Conservation (phyloP, 148 eudicot species). For the Salicornia ramosissima region DNA sequence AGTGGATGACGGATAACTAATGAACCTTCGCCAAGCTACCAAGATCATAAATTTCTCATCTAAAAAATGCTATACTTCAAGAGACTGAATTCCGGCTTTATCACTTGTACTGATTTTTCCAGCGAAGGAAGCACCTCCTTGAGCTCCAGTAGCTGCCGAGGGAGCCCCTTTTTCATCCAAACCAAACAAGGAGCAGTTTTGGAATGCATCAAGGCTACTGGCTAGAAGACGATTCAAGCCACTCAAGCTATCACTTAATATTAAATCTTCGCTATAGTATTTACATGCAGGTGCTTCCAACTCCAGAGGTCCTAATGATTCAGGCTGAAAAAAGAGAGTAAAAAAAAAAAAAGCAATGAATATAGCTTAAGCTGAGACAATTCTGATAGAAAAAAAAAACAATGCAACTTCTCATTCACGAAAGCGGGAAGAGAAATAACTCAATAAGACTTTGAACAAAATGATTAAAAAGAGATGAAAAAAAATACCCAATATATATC, state of each 20-base stretch:
- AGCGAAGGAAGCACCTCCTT: slow-evolving; percentile 45
- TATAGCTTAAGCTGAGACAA: neutral
- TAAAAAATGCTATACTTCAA: slow-evolving; percentile 23
- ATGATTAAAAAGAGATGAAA: neutral
- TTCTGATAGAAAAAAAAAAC: neutral
- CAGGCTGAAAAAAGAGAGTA: slow-evolving; percentile 52
- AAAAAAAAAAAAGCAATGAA: slow-evolving; percentile 18
- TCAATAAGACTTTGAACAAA: neutral
- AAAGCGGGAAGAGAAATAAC: neutral
- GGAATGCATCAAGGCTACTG: slow-evolving; percentile 90
- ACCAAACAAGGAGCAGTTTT: slow-evolving; percentile 65
- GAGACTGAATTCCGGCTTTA: slow-evolving; percentile 27
- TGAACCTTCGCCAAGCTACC: neutral
- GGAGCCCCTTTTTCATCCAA: slow-evolving; percentile 53
- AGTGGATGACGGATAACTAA: neutral
- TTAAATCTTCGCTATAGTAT: slow-evolving; percentile 70
- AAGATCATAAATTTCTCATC: neutral
- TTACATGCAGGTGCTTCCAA: slow-evolving; percentile 68
- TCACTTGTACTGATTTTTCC: slow-evolving; percentile 43
- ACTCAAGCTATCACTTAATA: slow-evolving; percentile 81
- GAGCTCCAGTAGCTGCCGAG: slow-evolving; percentile 43
- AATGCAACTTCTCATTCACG: neutral
- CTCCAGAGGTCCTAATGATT: slow-evolving; percentile 91
- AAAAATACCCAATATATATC: slow-evolving; percentile 82
- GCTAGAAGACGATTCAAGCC: slow-evolving; percentile 86